Evolutionary conservation across 371 early-diverging fungal species (phyloP).

Genomic region (Batrachochytrium dendrobatidis): DNA sequence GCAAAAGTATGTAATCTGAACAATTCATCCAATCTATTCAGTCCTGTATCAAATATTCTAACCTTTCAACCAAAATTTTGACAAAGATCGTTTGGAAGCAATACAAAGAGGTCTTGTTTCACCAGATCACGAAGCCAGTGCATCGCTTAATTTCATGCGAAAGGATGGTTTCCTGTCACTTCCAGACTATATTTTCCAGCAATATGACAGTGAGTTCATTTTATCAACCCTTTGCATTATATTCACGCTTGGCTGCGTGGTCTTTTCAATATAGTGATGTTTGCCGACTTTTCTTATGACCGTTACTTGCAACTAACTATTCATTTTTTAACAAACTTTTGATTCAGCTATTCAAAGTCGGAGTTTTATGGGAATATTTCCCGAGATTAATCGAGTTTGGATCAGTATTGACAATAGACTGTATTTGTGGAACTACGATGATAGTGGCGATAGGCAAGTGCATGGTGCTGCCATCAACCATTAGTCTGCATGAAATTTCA

Average conservation of each 20-base stretch:
- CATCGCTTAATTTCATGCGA: constrained; percentile 6
- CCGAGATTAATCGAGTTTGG: constrained; percentile 84
- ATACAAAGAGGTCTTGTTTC: background rate
- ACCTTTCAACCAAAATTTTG: too few species aligned
- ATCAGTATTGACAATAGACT: constrained; percentile 78
- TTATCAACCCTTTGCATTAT: constrained; percentile 10
- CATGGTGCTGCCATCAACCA: too few species aligned
- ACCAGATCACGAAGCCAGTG: background rate
- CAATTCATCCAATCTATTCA: too few species aligned
- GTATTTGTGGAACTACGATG: constrained; percentile 79
- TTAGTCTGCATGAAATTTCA: too few species aligned
- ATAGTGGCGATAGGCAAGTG: background rate
- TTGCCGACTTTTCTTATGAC: too few species aligned
- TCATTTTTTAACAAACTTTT: background rate
- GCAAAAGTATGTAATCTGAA: background rate
- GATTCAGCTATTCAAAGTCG: constrained; percentile 57
- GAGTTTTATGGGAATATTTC: constrained; percentile 78
- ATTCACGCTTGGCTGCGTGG: background rate
- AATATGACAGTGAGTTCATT: constrained; percentile 51
- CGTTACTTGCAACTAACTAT: too few species aligned
- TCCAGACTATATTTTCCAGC: constrained; percentile 61
- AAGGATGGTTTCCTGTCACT: constrained; percentile 25
- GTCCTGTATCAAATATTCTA: background rate
- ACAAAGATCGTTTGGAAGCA: background rate
- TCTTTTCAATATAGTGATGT: too few species aligned